These are phyloP conservation scores for Meira miltonrushii DNA, from an alignment of 1,284 basidiomycete genomes.

Conservation along the genomic window DNA sequence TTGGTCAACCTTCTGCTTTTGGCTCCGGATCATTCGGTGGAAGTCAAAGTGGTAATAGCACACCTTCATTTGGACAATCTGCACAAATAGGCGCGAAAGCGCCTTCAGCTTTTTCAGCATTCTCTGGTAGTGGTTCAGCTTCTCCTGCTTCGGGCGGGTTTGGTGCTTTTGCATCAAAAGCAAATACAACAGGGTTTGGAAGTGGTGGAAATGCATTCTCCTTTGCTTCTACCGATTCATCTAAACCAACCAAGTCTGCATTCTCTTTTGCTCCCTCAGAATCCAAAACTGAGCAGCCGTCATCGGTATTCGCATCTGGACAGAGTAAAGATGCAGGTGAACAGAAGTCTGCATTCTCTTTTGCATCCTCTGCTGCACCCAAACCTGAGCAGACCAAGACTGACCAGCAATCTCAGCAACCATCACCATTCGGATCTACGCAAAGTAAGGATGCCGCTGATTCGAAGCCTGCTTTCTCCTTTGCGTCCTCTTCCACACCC, in stretches of 20 bases:
- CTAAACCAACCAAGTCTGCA: not conserved
- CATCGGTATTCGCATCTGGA: no score
- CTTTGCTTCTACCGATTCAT: not conserved
- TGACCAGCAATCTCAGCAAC: no score
- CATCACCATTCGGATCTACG: no score
- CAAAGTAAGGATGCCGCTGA: no score
- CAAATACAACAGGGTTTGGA: not conserved
- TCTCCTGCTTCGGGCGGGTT: conserved; percentile 3
- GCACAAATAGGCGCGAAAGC: not conserved
- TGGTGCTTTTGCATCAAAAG: not conserved
- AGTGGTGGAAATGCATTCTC: not conserved
- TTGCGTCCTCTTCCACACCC: no score
- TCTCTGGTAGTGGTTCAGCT: conserved; percentile 1
- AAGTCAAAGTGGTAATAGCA: no score
- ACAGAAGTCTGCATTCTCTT: no score
- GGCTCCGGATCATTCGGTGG: no score
- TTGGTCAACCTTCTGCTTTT: conserved; percentile 13
- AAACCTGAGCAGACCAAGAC: no score
- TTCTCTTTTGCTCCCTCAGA: conserved; percentile 5
- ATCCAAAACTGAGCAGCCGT: not conserved
- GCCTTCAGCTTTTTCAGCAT: conserved; percentile 9
- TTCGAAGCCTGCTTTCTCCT: no score
- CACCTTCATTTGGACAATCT: conserved; percentile 7
- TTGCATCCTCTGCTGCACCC: no score
- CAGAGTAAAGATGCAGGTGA: no score